Base-by-base conservation (phyloP, 1,284 basidiomycete species). In the Hymenochaete sp. region DNA sequence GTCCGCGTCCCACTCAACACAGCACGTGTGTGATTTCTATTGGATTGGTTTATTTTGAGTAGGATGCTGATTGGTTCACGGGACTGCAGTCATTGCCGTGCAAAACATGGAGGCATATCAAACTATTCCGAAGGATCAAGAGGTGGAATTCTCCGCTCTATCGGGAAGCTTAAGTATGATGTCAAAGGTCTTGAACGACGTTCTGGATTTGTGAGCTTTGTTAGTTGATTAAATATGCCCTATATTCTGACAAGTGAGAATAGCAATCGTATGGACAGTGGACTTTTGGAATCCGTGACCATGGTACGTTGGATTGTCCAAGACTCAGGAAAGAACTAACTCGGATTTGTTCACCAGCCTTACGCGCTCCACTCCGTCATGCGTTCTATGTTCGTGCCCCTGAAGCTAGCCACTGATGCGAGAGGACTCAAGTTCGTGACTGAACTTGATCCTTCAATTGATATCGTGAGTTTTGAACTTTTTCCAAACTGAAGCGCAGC, bases 1-100 rank as follows among this genome's bases (percentile, higher is more conserved):
- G 89, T 91, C 59, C 80, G 91, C 53, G 91, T 95, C 37, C 91
- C 92, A 14, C 69, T 95, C 51, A 93, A 95, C 58, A 93, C 89
- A 26, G 91, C 90, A 1, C 65, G 84, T 87, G 53, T 59, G 80
- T 71, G n/a, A 3, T 38, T 6, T n/a, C 8, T 32, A 14, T 4
- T 13, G 16, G 16, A 10, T n/a, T 11, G 4, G 19, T 38, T 10
- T 29, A 8, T 9, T 29, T 24, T 8, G 10, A 21, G 26, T 26
- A 32, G 19, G n/a, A 13, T n/a, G 19, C 11, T 14, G n/a, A 39
- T 27, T 41, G 27, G 41, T 38, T 19, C 14, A 6, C 13, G 5
- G 13, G 37, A 21, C 26, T 38, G 16, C 27, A 61, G 57, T 68
- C 5, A 56, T 72, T 13, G 71, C 70, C 0, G 63, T 72, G 1